Evolutionary conservation across 257 asterid species (phyloP).

Genomic region (Anisodus acutangulus): DNA sequence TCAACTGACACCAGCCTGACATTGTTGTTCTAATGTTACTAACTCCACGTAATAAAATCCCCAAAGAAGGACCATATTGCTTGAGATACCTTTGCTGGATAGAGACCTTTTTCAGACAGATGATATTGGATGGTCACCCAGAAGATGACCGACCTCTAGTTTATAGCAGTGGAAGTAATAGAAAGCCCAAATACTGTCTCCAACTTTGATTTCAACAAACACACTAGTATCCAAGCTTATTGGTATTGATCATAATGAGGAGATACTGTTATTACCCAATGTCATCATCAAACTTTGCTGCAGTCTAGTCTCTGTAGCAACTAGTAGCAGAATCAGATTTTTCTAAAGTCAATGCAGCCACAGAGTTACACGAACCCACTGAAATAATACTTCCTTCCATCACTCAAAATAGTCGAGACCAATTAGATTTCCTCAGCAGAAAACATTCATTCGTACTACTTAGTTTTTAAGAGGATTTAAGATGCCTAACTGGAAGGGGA

Average conservation of each 20-base stretch:
- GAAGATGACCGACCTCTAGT: background rate
- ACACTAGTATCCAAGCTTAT: too few species aligned
- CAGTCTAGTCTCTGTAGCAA: background rate
- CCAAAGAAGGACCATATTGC: too few species aligned
- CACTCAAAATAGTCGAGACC: background rate
- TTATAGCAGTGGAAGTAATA: background rate
- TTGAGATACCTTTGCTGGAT: too few species aligned
- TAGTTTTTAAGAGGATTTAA: background rate
- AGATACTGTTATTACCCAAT: background rate
- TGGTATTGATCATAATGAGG: background rate
- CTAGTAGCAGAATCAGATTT: background rate
- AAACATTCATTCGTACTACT: background rate
- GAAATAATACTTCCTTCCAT: slow-evolving; percentile 4
- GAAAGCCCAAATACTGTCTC: background rate
- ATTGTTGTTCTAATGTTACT: too few species aligned
- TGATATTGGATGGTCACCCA: too few species aligned
- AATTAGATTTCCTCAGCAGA: background rate
- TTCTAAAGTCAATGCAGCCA: background rate
- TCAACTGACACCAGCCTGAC: too few species aligned
- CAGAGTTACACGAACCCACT: background rate
- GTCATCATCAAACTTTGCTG: too few species aligned
- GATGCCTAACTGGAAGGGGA: background rate
- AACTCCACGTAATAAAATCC: too few species aligned
- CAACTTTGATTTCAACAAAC: too few species aligned
- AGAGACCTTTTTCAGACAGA: too few species aligned